These are phyloP conservation scores for Luffa acutangula DNA, from an alignment of 306 rosid genomes.

Conservation along the genomic window DNA sequence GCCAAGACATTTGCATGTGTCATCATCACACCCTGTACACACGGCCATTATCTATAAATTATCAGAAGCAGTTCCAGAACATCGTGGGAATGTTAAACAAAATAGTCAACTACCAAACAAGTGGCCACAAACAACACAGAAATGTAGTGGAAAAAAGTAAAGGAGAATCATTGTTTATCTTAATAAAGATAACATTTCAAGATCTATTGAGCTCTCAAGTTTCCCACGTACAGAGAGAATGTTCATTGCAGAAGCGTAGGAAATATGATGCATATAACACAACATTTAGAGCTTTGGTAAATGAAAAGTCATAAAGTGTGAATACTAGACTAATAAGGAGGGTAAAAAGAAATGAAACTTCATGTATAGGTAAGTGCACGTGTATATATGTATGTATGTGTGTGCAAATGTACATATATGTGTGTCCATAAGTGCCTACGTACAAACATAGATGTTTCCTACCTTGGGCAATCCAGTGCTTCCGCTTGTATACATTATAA, in stretches of 20 bases:
- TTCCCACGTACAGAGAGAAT: not conserved
- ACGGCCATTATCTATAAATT: not conserved
- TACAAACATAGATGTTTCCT: conserved; percentile 24
- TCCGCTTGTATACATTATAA: conserved; percentile 99
- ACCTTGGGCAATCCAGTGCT: conserved; percentile 98
- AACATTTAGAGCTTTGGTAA: not conserved
- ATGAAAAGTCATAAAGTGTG: not conserved
- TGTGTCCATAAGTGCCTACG: not conserved
- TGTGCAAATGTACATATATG: not conserved
- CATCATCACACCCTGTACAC: conserved; percentile 94
- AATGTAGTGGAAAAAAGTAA: not conserved
- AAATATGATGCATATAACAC: not conserved
- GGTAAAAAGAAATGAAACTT: not conserved
- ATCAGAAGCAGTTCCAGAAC: not conserved
- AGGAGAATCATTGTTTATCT: not conserved
- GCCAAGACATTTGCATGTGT: conserved; percentile 90
- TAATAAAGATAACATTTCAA: not conserved
- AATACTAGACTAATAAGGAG: not conserved
- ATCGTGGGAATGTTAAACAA: not conserved
- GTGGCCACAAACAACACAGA: not conserved
- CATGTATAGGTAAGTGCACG: not conserved
- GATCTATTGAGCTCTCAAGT: not conserved
- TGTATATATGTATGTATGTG: not conserved
- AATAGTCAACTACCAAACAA: not conserved
- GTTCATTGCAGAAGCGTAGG: not conserved